phyloP scores from a whole-genome alignment of 2,329 filamentous ascomycete genomes.

The Sordariomycetes sp. region DNA sequence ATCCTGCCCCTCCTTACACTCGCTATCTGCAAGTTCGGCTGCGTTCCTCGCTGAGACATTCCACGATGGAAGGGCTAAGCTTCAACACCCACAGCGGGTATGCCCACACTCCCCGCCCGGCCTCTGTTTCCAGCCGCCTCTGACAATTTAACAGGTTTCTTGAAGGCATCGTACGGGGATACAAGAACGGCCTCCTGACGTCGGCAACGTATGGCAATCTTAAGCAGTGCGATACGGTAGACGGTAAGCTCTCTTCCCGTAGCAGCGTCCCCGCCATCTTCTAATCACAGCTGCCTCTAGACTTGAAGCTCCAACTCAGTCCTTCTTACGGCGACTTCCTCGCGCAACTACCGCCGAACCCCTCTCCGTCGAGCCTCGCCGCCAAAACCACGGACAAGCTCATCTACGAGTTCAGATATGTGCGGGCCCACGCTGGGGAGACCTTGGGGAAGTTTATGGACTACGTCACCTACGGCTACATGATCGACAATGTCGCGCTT shows the following conservation, averaged over 20 bases:
- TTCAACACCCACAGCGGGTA: conserved; percentile 50
- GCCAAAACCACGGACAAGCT: conserved; percentile 96
- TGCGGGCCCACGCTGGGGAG: conserved; percentile 87
- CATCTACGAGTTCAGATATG: conserved; percentile 92
- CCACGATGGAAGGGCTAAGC: conserved; percentile 75
- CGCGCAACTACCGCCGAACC: conserved; percentile 84
- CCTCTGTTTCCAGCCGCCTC: conserved; percentile 8
- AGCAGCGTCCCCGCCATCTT: conserved; percentile 4
- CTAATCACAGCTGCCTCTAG: conserved; percentile 30
- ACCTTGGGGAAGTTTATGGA: conserved; percentile 93
- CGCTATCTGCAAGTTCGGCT: not conserved
- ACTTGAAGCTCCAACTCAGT: conserved; percentile 94
- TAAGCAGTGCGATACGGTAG: conserved; percentile 94
- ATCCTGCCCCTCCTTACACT: not conserved
- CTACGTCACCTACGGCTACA: conserved; percentile 97
- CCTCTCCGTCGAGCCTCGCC: conserved; percentile 89
- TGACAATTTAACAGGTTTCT: conserved; percentile 58
- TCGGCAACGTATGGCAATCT: conserved; percentile 87
- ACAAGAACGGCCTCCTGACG: conserved; percentile 87
- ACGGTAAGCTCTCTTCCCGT: conserved; percentile 48
- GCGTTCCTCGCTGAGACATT: not conserved
- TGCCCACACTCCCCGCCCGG: not conserved
- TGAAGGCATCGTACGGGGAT: conserved; percentile 94
- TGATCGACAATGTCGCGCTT: conserved; percentile 98
- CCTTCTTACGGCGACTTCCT: conserved; percentile 97